Percentiles rank a stretch among this genome's conserved stretches.
Evolutionary conservation across 208 protist genomes (phyloP).

Genomic region (Trypanosoma grayi): DNA sequence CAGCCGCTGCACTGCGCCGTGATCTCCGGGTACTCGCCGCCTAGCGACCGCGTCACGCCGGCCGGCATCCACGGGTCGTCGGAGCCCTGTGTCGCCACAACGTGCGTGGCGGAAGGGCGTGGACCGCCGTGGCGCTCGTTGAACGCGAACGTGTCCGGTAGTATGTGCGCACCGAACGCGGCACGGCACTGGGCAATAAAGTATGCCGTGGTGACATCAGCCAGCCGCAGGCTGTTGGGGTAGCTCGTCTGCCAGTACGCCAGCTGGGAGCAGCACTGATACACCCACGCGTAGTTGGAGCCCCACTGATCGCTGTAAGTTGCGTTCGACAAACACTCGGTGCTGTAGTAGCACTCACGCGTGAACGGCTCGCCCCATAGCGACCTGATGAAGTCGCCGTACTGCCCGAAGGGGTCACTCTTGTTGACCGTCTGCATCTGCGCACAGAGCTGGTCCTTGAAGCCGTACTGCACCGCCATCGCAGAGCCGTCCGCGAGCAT

Average conservation of each 20-base stretch:
- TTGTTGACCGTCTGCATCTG: constrained; percentile 6
- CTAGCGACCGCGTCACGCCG: constrained; percentile 22
- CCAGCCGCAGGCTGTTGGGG: constrained; percentile 29
- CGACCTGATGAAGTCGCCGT: constrained; percentile 16
- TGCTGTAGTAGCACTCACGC: constrained; percentile 40
- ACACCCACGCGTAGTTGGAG: constrained; percentile 37
- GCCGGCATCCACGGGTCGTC: constrained; percentile 45
- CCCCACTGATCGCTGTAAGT: constrained; percentile 28
- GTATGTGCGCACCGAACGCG: constrained; percentile 29
- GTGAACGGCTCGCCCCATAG: constrained; percentile 33
- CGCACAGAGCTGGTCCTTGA: constrained; percentile 28
- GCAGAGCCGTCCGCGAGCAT: constrained; percentile 44
- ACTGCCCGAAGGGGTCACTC: constrained; percentile 14
- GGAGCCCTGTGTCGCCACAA: constrained; percentile 38
- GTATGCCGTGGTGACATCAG: constrained; percentile 31
- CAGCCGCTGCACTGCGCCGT: constrained; percentile 41
- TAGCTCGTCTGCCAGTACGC: constrained; percentile 46
- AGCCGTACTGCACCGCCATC: constrained; percentile 47
- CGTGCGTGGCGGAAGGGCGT: constrained; percentile 21
- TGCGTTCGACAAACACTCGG: constrained; percentile 33
- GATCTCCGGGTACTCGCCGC: constrained; percentile 24
- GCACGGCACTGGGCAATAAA: constrained; percentile 40
- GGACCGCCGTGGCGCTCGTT: constrained; percentile 36
- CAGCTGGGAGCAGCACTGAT: constrained; percentile 45
- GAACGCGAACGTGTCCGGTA: constrained; percentile 41